Conservation (phyloP, 1,284 basidiomycete genomes). For the Ustilago shanxiensis region DNA sequence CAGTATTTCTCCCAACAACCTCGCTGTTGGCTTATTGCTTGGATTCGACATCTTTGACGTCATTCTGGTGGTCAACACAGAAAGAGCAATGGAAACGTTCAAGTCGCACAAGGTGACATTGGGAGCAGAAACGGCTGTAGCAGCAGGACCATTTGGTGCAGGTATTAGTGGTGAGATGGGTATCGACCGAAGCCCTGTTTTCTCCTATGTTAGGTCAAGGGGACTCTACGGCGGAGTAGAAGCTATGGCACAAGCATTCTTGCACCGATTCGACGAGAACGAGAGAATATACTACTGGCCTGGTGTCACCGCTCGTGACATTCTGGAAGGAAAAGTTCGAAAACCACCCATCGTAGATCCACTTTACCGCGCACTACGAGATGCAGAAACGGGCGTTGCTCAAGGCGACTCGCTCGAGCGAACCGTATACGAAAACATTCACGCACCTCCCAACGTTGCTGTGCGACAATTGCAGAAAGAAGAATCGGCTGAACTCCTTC, state of each 20-base stretch:
- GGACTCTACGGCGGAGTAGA: slow-evolving; percentile 69
- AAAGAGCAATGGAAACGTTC: slow-evolving; percentile 73
- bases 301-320: slow-evolving; percentile 61
- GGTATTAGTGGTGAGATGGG: slow-evolving; percentile 73
- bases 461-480: slow-evolving; percentile 30
- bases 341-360: slow-evolving; percentile 72
- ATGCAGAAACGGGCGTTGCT: slow-evolving; percentile 74
- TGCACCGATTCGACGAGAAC: slow-evolving; percentile 67
- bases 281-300: slow-evolving; percentile 68
- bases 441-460: slow-evolving; percentile 37
- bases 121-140: slow-evolving; percentile 73
- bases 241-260: slow-evolving; percentile 62
- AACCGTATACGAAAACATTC: slow-evolving; percentile 52
- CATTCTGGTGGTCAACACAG: slow-evolving; percentile 72
- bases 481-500: slow-evolving; percentile 47
- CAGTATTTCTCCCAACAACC: slow-evolving; percentile 73
- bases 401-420: slow-evolving; percentile 71
- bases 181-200: slow-evolving; percentile 65
- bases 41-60: slow-evolving; percentile 67
- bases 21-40: slow-evolving; percentile 67
- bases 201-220: slow-evolving; percentile 68
- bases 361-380: slow-evolving; percentile 72
- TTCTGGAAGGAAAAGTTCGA: slow-evolving; percentile 62
- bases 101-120: slow-evolving; percentile 73
- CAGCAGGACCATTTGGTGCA: slow-evolving; percentile 73